Percentiles rank a stretch among this genome's conserved stretches.
phyloP scores from a whole-genome alignment of 2,329 filamentous ascomycete genomes.

The Sarocladium strictum region DNA sequence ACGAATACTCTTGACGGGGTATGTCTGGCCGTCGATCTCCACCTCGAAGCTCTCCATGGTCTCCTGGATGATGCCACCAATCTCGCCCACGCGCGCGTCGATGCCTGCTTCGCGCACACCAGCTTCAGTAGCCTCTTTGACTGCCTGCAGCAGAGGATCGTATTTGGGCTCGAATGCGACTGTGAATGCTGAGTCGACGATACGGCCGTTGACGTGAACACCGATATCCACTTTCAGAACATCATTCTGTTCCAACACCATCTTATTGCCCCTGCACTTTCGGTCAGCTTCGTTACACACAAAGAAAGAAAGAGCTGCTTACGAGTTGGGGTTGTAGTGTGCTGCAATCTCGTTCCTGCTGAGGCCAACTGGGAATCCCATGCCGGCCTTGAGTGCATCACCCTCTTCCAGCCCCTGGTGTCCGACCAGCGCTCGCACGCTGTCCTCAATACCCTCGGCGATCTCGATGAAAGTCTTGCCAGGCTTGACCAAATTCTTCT shows the following conservation, averaged over 20 bases:
- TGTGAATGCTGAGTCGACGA: conserved; percentile 78
- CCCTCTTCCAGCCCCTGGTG: conserved; percentile 73
- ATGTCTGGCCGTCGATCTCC: conserved; percentile 70
- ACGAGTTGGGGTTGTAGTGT: conserved; percentile 78
- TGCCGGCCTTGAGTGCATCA: conserved; percentile 70
- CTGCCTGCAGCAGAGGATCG: conserved; percentile 67
- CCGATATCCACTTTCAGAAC: conserved; percentile 82
- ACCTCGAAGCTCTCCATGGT: conserved; percentile 91
- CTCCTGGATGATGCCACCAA: conserved; percentile 80
- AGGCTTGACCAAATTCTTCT: conserved; percentile 73
- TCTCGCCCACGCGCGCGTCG: conserved; percentile 81
- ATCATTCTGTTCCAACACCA: conserved; percentile 64
- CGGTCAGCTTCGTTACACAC: not conserved
- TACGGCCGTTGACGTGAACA: conserved; percentile 73
- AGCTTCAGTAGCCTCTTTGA: conserved; percentile 74
- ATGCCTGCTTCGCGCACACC: conserved; percentile 83
- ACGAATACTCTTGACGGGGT: conserved; percentile 78
- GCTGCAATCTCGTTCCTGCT: conserved; percentile 82
- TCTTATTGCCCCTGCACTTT: conserved; percentile 59
- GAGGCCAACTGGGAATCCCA: conserved; percentile 82
- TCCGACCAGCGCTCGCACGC: conserved; percentile 69
- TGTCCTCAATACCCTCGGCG: conserved; percentile 80
- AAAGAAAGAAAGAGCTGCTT: not conserved
- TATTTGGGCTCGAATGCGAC: conserved; percentile 70
- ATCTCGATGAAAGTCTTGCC: conserved; percentile 77